Evolutionary conservation across 2,329 filamentous ascomycete genomes (phyloP), one percentile per base, ranked within the genome.

Genomic region (Phoma sp.): DNA sequence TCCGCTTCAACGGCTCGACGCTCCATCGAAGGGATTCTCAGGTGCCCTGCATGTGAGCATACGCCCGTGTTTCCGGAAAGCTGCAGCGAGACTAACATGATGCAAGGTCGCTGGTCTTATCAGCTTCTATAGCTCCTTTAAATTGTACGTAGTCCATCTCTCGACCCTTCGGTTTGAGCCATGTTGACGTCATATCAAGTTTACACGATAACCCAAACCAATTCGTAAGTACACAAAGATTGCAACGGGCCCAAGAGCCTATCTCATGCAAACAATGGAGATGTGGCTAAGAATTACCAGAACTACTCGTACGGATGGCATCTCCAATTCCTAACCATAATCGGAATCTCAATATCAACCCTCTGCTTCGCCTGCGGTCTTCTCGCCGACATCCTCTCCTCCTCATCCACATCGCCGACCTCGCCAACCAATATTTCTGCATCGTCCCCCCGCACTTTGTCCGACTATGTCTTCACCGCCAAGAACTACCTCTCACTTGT

Each of bases 321-420:
- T 68, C 84, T 87, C 59, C 87, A 90, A 72, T 91, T 89, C 67
- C 81, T 92, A 29, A 92, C 89, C 61, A 91, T 91, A 68, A 83
- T 92, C 54, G 89, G 88, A 24, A 82, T 92, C 38, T 77, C 81
- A 1, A 76, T 89, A 22, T 82, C 88, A 0, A 80, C 84, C 10
- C 62, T 81, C 40, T 88, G 86, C 45, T 91, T 91, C 71, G 63
- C 74, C 44, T 74, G 84, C 24, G 90, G 84, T 4, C 76, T 89
- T 4, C 69, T 88, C 32, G 86, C 88, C 48, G 89, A 92, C 71
- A 64, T 91, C 8, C 43, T 40, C 19, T 51, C 41, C 1, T 25
- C 46, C 22, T 37, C 46, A 13, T 46, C 46, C 19, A 43, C 36
- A 4, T 25, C 19, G 15, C 32, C 45, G 17, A 17, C 36, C 22